These are phyloP conservation scores for Acanthamoeba castellanii DNA, from an alignment of 208 protist species.

Conservation along the genomic window DNA sequence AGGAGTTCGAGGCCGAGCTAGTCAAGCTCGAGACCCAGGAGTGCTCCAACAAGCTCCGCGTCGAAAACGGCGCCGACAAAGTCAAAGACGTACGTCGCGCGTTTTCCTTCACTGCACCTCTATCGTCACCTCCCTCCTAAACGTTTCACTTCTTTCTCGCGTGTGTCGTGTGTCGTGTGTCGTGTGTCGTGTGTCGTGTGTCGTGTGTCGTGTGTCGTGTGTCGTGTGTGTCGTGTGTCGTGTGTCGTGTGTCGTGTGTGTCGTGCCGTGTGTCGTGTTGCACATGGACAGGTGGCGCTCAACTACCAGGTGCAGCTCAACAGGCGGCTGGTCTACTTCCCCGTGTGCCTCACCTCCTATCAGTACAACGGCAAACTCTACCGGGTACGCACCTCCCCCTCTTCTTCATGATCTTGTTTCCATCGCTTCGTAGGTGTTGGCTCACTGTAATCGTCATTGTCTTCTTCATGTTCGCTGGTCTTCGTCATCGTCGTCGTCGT, in stretches of 20 bases:
- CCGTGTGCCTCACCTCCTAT: slow-evolving; percentile 52
- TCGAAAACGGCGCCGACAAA: slow-evolving; percentile 28
- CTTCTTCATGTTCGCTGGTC: no score
- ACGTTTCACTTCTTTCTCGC: no score
- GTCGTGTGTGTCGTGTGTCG: no score
- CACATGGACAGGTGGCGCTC: slow-evolving; percentile 15
- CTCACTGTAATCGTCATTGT: no score
- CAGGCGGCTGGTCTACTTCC: slow-evolving; percentile 30
- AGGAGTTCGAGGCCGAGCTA: slow-evolving; percentile 39
- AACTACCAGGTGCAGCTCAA: slow-evolving; percentile 58
- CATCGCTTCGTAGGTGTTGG: neutral
- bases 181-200: no score
- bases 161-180: no score
- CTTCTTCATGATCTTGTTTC: neutral
- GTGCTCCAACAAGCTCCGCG: slow-evolving; percentile 8
- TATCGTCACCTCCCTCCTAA: neutral
- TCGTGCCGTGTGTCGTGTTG: no score
- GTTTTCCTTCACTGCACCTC: neutral
- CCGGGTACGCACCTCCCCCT: neutral
- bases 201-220: no score
- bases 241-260: no score
- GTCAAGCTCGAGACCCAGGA: slow-evolving; percentile 10
- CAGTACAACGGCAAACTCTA: slow-evolving; percentile 60
- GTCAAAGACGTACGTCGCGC: slow-evolving; percentile 34
- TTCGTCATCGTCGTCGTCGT: no score